Evolutionary conservation across 148 eudicot genomes (phyloP), one percentile per base, ranked within the genome.

Genomic region (Persicaria maculosa): DNA sequence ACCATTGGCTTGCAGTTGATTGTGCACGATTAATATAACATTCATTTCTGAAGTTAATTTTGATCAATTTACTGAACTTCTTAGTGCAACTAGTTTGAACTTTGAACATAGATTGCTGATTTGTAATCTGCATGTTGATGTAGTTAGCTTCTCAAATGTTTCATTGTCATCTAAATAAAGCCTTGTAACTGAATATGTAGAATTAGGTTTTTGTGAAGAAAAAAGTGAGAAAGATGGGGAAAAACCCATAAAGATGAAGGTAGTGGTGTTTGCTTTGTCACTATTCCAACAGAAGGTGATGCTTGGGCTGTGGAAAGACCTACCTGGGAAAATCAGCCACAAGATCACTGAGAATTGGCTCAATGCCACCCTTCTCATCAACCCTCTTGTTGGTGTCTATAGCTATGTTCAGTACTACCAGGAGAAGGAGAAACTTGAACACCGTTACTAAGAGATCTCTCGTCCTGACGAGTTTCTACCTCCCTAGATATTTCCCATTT

Each of bases 251-350:
- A 84, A 67, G 85, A 84, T 94, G 84, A 94, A 83, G 88, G 88
- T 91, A 43, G 98, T 94, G 80, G 85, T 88, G 22, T 94, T 90
- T 82, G 89, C 96, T 0, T 74, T 94, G 7, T 94, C 98, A 1
- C 98, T 97, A 31, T 94, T 87, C 77, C 96, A 94, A 78, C 98
- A 94, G 89, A 88, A 94, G 82, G 87, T 88, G 76, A 94, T 94
- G 97, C 86, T 93, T 0, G 97, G 98, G 9, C 88, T 91, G 47
- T 91, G 96, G 97, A 94, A 87, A 57, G 93, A 94, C 79, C 68
- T 91, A 0, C 83, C 93, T 0, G 81, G 74, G 0, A 94, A 94
- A 81, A 81, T 92, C 74, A 77, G 77, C 50, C 97, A 94, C 83
- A 94, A 92, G 80, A 80, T 90, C 77, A 45, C 96, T 73, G 98